phyloP scores from a whole-genome alignment of 108 stramenopile species.

The Craspedostauros australis region DNA sequence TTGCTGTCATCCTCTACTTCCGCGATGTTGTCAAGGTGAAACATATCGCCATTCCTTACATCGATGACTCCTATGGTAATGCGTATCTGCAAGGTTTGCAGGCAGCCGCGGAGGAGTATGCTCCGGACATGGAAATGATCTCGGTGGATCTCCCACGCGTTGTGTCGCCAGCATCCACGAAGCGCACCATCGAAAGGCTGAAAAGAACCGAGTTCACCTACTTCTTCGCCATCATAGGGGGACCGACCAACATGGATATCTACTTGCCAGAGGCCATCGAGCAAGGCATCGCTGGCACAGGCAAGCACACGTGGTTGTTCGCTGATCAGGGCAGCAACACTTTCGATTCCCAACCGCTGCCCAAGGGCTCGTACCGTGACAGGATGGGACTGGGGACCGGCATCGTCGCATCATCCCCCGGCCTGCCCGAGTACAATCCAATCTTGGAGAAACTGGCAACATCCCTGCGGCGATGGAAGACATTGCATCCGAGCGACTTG shows the following conservation, averaged over 20 bases:
- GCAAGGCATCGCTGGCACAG: no score
- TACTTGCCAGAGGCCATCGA: slow-evolving; percentile 19
- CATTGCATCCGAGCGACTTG: slow-evolving; percentile 11
- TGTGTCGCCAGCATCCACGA: background rate
- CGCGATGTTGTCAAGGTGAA: slow-evolving; percentile 7
- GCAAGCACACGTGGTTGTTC: slow-evolving; percentile 21
- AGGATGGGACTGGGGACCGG: background rate
- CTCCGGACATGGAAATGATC: slow-evolving; percentile 23
- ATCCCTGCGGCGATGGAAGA: slow-evolving; percentile 7
- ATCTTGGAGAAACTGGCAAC: slow-evolving; percentile 1
- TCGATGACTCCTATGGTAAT: slow-evolving; percentile 52
- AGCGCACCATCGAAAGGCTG: background rate
- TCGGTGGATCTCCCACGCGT: background rate
- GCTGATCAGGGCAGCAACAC: slow-evolving; percentile 21
- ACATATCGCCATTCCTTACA: slow-evolving; percentile 33
- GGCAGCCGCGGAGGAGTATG: slow-evolving; percentile 8
- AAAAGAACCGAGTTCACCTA: background rate
- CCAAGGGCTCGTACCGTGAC: background rate
- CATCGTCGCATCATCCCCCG: slow-evolving; percentile 14
- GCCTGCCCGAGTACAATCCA: slow-evolving; percentile 18
- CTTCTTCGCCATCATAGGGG: background rate
- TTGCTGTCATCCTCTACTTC: slow-evolving; percentile 22
- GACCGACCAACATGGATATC: background rate
- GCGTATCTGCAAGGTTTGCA: slow-evolving; percentile 34
- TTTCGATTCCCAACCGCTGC: background rate